These are phyloP conservation scores for Scheffersomyces amazonensis DNA, from an alignment of 805 yeast species.

Conservation along the genomic window DNA sequence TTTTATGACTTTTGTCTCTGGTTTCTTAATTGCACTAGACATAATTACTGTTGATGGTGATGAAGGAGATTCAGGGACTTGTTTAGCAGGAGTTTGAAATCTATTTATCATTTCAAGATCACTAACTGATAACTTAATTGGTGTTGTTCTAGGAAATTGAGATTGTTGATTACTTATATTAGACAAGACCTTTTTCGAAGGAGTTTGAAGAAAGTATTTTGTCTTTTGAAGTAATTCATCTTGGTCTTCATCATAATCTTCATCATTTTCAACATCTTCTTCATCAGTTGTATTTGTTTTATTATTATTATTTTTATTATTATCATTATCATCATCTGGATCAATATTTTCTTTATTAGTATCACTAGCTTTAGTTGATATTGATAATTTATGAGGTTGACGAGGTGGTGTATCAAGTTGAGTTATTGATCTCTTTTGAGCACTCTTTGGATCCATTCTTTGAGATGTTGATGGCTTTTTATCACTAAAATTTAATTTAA, in stretches of 20 bases:
- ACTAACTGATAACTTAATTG: not conserved
- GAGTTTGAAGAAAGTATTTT: constrained; percentile 23
- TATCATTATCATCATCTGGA: constrained; percentile 7
- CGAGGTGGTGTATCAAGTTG: constrained; percentile 38
- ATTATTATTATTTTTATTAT: constrained; percentile 14
- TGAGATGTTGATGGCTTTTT: constrained; percentile 11
- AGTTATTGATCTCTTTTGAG: constrained; percentile 33
- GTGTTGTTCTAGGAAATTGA: not conserved
- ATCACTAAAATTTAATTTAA: constrained; percentile 19
- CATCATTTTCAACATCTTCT: constrained; percentile 16
- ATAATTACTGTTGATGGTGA: constrained; percentile 44
- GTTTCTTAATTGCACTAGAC: constrained; percentile 26
- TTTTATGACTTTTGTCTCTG: no score
- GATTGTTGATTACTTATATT: constrained; percentile 28
- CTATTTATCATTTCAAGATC: constrained; percentile 5
- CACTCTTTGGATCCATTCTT: constrained; percentile 23
- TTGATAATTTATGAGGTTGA: constrained; percentile 28
- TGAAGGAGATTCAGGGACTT: constrained; percentile 24
- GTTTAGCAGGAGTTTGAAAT: constrained; percentile 35
- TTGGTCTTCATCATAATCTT: constrained; percentile 9
- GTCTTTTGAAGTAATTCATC: constrained; percentile 2
- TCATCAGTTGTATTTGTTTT: constrained; percentile 8
- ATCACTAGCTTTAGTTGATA: constrained; percentile 11
- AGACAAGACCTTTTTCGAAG: constrained; percentile 25
- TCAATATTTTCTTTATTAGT: constrained; percentile 6